These are phyloP conservation scores for Phytophthora sansomeana DNA, from an alignment of 352 stramenopile species.

Conservation along the genomic window DNA sequence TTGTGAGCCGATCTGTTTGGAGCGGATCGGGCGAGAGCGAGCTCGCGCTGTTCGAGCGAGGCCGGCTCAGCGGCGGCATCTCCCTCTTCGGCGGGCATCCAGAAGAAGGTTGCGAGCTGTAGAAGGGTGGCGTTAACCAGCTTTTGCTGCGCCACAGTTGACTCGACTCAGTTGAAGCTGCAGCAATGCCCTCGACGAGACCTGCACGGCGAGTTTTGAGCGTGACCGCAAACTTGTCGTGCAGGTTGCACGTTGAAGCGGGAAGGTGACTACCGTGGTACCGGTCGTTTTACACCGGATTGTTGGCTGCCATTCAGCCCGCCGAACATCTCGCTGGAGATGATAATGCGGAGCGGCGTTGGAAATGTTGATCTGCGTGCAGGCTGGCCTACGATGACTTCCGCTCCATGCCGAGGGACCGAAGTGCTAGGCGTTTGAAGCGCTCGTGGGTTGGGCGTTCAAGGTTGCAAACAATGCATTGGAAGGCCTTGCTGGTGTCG, in stretches of 20 bases:
- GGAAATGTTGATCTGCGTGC: not conserved
- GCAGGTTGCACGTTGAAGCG: conserved; percentile 29
- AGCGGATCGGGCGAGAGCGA: conserved; percentile 24
- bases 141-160: too few species aligned
- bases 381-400: too few species aligned
- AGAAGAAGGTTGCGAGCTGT: not conserved
- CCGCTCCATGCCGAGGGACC: too few species aligned
- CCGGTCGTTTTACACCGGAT: conserved; percentile 5
- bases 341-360: too few species aligned
- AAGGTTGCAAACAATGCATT: too few species aligned
- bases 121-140: not conserved
- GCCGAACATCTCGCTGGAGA: too few species aligned
- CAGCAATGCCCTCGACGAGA: conserved; percentile 18
- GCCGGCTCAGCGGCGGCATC: conserved; percentile 7
- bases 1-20: conserved; percentile 31
- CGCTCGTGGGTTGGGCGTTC: too few species aligned
- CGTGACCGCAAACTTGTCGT: conserved; percentile 33
- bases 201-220: too few species aligned
- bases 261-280: conserved; percentile 31
- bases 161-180: conserved; percentile 28
- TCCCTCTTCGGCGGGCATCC: not conserved
- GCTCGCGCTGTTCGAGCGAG: conserved; percentile 33
- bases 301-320: not conserved
- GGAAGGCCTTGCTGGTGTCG: too few species aligned
- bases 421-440: too few species aligned